Conservation (phyloP, 179 eudicot species). For the Pouteria campechiana region DNA sequence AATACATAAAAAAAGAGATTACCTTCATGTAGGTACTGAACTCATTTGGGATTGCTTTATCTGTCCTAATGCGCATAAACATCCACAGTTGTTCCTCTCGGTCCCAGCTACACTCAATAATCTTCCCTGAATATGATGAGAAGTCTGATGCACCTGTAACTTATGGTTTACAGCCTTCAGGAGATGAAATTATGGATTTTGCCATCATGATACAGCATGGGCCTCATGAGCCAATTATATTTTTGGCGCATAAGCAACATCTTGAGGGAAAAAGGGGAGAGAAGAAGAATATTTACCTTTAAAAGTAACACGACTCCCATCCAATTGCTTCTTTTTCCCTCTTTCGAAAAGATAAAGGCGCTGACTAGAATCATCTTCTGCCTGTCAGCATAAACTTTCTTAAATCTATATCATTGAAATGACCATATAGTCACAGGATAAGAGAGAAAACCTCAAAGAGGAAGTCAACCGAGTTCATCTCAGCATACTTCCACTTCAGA, state of each 20-base stretch:
- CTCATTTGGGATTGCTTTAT: slow-evolving; percentile 78
- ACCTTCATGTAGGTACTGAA: slow-evolving; percentile 78
- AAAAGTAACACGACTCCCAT: slow-evolving; percentile 49
- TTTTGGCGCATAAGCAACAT: too few species aligned
- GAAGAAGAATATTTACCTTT: slow-evolving; percentile 59
- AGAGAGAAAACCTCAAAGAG: slow-evolving; percentile 93
- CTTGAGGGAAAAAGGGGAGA: too few species aligned
- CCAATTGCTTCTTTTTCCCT: slow-evolving; percentile 74
- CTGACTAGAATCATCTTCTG: slow-evolving; percentile 49
- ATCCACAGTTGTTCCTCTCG: slow-evolving; percentile 58
- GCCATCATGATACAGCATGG: too few species aligned
- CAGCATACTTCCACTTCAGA: slow-evolving; percentile 74
- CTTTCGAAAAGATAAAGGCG: slow-evolving; percentile 53
- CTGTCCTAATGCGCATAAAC: slow-evolving; percentile 51
- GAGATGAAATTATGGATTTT: too few species aligned
- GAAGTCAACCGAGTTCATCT: slow-evolving; percentile 91
- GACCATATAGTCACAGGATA: too few species aligned
- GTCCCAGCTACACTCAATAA: slow-evolving; percentile 71
- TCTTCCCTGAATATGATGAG: slow-evolving; percentile 56
- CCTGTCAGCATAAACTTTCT: slow-evolving; percentile 33
- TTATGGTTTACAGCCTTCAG: too few species aligned
- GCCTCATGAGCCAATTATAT: too few species aligned
- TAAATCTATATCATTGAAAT: too few species aligned
- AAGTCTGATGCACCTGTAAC: slow-evolving; percentile 58
- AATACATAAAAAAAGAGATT: too few species aligned